Evolutionary conservation across 306 rosid species (phyloP), one percentile per base, ranked within the genome.

Genomic region (Dryas octopetala): DNA sequence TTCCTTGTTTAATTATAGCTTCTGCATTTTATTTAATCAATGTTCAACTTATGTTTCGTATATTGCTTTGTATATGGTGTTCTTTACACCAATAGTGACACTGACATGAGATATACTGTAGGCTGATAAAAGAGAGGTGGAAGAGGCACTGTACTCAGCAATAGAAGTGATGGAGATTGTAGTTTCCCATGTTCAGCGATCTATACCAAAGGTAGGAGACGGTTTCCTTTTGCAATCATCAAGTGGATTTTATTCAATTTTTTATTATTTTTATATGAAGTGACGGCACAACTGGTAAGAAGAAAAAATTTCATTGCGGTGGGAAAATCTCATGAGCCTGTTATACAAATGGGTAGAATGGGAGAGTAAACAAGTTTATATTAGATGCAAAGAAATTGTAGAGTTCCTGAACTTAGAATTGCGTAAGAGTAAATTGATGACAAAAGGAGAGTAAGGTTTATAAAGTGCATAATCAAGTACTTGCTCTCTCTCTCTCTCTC

Each of bases 131-230:
- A 80, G 48, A 77, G 91, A 92, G 83, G 28, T 92, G 38, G 83
- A 85, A 75, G 91, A 88, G 85, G 80, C 92, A 9, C 81, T 92
- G 71, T 86, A 83, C 86, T 84, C 92, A 75, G 89, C 94, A 58
- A 43, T 17, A 45, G 89, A 85, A 80, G 76, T 86, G 81, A 86
- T 86, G 87, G 91, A 90, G 80, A 74, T 81, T 44, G 80, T 86
- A 77, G 54, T 76, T 78, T 82, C 61, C 74, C 76, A 86, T 75
- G 87, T 86, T 68, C 89, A 86, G 77, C 80, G 74, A 68, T 85
- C 86, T 75, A 32, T 80, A 73, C 83, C 94, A 38, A 88, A 90
- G 96, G 96, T 92, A 19, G 55, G 17, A 16, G 49, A 59, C 63
- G 6, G 23, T 60, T 40, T 65, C 6, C 51, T 45, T 52, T 43